These are phyloP conservation scores for Globisporangium sylvaticum DNA, from an alignment of 352 stramenopile genomes.

Conservation along the genomic window DNA sequence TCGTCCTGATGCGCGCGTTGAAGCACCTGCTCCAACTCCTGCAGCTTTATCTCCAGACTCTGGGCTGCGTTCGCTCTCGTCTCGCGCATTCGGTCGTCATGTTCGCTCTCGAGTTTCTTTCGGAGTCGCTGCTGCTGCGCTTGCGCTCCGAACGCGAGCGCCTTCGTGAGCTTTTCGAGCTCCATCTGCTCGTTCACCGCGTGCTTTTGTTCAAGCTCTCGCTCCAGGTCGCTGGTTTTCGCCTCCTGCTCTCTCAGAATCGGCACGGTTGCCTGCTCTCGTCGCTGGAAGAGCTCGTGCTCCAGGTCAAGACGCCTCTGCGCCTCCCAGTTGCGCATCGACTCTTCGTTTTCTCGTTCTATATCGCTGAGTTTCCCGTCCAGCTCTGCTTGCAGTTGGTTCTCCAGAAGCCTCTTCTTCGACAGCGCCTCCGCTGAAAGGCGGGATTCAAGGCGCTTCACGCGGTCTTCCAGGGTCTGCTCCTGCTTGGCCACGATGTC, in stretches of 20 bases:
- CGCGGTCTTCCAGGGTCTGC: conserved; percentile 29
- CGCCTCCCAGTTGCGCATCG: conserved; percentile 33
- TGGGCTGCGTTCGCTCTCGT: conserved; percentile 24
- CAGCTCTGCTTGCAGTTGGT: conserved; percentile 36
- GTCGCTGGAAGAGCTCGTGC: conserved; percentile 34
- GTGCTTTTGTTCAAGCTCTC: conserved; percentile 35
- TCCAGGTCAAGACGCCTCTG: conserved; percentile 45
- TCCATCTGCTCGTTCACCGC: conserved; percentile 35
- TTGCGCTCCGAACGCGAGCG: conserved; percentile 52
- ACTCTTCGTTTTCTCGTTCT: conserved; percentile 25
- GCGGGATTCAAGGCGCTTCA: conserved; percentile 34
- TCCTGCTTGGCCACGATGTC: conserved; percentile 34
- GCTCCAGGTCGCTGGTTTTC: conserved; percentile 36
- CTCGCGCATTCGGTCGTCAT: conserved; percentile 32
- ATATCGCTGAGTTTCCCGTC: conserved; percentile 25
- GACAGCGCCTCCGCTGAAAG: conserved; percentile 33
- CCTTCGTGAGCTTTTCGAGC: conserved; percentile 56
- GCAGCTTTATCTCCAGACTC: conserved; percentile 30
- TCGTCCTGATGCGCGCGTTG: conserved; percentile 31
- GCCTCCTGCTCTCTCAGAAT: conserved; percentile 45
- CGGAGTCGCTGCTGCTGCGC: conserved; percentile 58
- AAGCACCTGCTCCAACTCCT: conserved; percentile 42
- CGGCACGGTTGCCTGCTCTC: conserved; percentile 29
- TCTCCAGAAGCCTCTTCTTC: conserved; percentile 28
- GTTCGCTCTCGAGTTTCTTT: conserved; percentile 31